Evolutionary conservation across 176 grass and related monocot species (phyloP).

Genomic region (Carex parvula): DNA sequence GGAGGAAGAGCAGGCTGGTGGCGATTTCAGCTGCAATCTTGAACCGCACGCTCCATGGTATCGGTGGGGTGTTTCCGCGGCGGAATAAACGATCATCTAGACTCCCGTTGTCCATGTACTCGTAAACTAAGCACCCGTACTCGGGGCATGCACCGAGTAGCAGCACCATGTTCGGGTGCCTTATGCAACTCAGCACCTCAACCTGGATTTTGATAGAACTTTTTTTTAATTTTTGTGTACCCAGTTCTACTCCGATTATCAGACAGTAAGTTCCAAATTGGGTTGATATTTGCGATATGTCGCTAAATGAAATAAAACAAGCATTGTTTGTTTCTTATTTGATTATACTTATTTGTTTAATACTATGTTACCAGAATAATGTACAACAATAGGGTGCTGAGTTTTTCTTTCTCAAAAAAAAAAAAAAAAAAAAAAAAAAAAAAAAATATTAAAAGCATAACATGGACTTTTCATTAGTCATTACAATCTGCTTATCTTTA

Average conservation of each 20-base stretch:
- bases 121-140: constrained; percentile 87
- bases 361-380: not conserved
- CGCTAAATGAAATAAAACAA: not conserved
- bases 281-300: not conserved
- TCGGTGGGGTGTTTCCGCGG: constrained; percentile 49
- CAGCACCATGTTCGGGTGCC: constrained; percentile 96
- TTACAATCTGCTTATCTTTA: not conserved
- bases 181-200: constrained; percentile 83
- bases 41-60: constrained; percentile 70
- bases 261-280: not conserved
- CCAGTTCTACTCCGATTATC: not conserved
- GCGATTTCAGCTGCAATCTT: constrained; percentile 76
- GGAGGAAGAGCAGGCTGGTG: constrained; percentile 73
- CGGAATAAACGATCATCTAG: constrained; percentile 78
- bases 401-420: not conserved
- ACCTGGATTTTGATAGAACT: constrained; percentile 32
- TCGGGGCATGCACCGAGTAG: constrained; percentile 87
- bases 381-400: not conserved
- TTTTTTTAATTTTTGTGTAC: not conserved
- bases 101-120: constrained; percentile 94
- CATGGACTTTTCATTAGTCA: not conserved
- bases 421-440: not conserved
- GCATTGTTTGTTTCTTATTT: not conserved
- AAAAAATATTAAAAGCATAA: not conserved
- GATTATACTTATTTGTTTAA: not conserved